Conservation (phyloP, 2,329 filamentous ascomycete species). For the Claviceps cyperi region DNA sequence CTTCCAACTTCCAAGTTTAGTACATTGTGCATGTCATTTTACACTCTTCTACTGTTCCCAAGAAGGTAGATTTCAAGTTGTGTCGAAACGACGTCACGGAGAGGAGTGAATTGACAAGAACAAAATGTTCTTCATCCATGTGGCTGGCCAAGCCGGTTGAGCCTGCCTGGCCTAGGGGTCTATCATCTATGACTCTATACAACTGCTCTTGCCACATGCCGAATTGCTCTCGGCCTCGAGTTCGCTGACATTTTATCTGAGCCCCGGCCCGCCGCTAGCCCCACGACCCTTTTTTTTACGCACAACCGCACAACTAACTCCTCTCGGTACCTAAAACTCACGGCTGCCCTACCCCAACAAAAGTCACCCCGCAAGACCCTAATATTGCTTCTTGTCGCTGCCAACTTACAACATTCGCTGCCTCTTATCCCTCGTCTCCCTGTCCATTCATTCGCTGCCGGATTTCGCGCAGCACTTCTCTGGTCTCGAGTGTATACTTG, state of each 20-base stretch:
- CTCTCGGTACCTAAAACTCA: neutral
- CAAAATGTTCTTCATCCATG: no score
- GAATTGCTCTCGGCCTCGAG: no score
- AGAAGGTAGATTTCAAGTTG: no score
- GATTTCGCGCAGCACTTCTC: neutral
- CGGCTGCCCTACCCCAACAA: slow-evolving; percentile 2
- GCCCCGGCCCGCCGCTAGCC: neutral
- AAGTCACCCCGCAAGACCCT: neutral
- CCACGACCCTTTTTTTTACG: neutral
- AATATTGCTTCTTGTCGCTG: neutral
- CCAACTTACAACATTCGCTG: neutral
- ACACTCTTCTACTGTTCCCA: no score
- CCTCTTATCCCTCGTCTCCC: neutral
- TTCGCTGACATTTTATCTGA: neutral
- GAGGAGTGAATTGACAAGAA: no score
- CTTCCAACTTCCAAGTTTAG: neutral
- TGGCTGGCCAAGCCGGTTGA: no score
- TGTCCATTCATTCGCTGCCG: neutral
- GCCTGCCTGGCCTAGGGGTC: no score
- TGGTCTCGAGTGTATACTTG: neutral
- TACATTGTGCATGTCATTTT: no score
- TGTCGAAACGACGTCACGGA: no score
- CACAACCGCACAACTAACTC: neutral
- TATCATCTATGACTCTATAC: no score
- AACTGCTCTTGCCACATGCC: neutral